Conservation (phyloP, 768 basidiomycete genomes). For the Boletus coccyginus region DNA sequence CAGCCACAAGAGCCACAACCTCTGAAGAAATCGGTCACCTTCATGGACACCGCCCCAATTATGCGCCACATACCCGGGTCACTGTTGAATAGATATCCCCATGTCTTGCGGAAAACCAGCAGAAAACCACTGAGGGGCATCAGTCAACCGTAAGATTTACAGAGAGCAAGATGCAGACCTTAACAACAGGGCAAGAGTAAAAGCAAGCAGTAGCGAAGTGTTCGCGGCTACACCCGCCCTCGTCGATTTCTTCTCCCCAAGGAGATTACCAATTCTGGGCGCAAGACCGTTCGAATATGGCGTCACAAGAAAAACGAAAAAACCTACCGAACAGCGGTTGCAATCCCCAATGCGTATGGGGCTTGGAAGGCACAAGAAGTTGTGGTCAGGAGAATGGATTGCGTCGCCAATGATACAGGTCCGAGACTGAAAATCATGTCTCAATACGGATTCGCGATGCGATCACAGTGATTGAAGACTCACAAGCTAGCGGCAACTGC, state of each 20-base stretch:
- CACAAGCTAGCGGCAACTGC: conserved; percentile 54
- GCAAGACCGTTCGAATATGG: no score
- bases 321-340: not conserved
- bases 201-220: no score
- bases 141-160: no score
- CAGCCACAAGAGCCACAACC: not conserved
- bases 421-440: no score
- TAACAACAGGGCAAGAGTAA: no score
- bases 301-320: not conserved
- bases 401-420: not conserved
- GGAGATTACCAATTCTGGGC: not conserved
- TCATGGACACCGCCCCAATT: no score
- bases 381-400: not conserved
- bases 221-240: no score
- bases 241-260: not conserved
- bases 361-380: no score
- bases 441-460: no score
- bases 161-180: no score
- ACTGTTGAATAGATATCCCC: not conserved
- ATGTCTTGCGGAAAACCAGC: no score
- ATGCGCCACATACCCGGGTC: not conserved
- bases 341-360: not conserved
- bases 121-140: no score
- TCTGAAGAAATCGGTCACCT: not conserved
- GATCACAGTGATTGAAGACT: conserved; percentile 11